These are phyloP conservation scores for Papiliotrema laurentii DNA, from an alignment of 1,284 basidiomycete species.

Conservation along the genomic window DNA sequence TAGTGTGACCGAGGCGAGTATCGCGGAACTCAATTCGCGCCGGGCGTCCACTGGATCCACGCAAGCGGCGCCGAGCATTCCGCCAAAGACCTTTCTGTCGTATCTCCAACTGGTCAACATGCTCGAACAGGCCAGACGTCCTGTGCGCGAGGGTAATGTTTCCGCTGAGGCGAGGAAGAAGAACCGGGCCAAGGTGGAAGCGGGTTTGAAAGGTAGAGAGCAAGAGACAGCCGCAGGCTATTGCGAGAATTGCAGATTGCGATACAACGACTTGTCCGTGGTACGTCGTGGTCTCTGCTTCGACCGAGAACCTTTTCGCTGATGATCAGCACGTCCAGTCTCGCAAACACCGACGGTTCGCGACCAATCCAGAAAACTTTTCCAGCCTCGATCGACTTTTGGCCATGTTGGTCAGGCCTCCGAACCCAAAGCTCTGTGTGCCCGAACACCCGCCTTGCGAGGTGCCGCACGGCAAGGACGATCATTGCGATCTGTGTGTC, in stretches of 20 bases:
- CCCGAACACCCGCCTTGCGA: slow-evolving; percentile 21
- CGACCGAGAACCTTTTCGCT: no score
- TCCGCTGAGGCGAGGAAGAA: slow-evolving; percentile 24
- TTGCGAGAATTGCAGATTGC: slow-evolving; percentile 91
- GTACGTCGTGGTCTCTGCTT: no score
- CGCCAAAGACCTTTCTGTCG: slow-evolving; percentile 31
- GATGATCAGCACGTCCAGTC: slow-evolving; percentile 66
- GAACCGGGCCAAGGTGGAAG: slow-evolving; percentile 36
- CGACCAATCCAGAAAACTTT: slow-evolving; percentile 75
- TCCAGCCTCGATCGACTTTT: slow-evolving; percentile 75
- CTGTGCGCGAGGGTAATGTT: slow-evolving; percentile 18
- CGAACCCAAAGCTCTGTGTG: slow-evolving; percentile 38
- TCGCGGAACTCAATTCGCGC: background rate
- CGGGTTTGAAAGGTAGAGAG: slow-evolving; percentile 55
- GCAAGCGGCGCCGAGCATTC: background rate
- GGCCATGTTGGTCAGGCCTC: slow-evolving; percentile 64
- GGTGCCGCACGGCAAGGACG: slow-evolving; percentile 14
- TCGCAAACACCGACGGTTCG: slow-evolving; percentile 80
- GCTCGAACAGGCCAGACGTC: slow-evolving; percentile 28
- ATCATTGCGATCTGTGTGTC: slow-evolving; percentile 16
- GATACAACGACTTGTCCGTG: slow-evolving; percentile 82
- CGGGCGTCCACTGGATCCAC: background rate
- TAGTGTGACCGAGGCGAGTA: background rate
- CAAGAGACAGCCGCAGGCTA: slow-evolving; percentile 78
- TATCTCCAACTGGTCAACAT: slow-evolving; percentile 39